phyloP scores from a whole-genome alignment of 2,329 filamentous ascomycete genomes.

The Colletotrichum horii region DNA sequence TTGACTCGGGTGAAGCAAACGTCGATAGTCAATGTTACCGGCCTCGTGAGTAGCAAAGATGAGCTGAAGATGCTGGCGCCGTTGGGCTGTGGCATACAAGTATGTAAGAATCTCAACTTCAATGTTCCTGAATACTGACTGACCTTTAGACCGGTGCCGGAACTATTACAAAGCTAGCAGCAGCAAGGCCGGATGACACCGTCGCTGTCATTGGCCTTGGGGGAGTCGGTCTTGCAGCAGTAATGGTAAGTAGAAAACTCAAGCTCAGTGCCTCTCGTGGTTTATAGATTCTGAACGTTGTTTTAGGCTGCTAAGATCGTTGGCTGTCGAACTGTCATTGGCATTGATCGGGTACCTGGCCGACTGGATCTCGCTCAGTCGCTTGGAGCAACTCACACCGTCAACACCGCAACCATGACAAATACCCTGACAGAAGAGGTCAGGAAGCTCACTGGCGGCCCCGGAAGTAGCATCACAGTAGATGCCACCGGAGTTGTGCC shows the following conservation, averaged over 20 bases:
- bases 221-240: neutral
- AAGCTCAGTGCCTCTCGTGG: fast-evolving
- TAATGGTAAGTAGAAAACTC: neutral
- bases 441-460: neutral
- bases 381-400: neutral
- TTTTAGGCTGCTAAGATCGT: neutral
- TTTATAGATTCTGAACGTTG: fast-evolving
- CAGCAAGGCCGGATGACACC: neutral
- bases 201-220: neutral
- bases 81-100: neutral
- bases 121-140: fast-evolving
- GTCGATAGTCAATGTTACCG: neutral
- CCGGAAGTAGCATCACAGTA: neutral
- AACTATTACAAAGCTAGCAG: neutral
- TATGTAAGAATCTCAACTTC: neutral
- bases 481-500: neutral
- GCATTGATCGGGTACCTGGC: neutral
- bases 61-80: neutral
- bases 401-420: neutral
- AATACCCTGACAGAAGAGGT: neutral
- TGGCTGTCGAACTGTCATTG: neutral
- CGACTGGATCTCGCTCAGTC: neutral
- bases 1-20: neutral
- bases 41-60: neutral
- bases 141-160: neutral